Evolutionary conservation across 1,284 basidiomycete species (phyloP).

Genomic region (Ganoderma multipileum): DNA sequence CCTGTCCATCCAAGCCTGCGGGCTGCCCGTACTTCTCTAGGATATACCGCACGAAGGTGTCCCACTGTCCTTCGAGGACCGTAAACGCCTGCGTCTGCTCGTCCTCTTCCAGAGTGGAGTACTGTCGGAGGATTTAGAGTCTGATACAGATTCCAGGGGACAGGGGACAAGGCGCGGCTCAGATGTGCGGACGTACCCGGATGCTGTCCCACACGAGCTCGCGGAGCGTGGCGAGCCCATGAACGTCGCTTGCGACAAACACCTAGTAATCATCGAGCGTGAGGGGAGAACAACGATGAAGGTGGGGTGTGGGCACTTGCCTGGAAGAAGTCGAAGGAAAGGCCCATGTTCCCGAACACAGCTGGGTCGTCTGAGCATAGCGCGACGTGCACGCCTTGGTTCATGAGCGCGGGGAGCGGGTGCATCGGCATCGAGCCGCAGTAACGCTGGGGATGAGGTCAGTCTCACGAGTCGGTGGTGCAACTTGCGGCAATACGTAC

Average conservation of each 20-base stretch:
- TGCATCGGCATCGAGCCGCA: constrained; percentile 81
- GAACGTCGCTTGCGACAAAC: constrained; percentile 69
- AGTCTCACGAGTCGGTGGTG: neutral
- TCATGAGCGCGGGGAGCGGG: constrained; percentile 70
- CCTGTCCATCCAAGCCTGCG: neutral
- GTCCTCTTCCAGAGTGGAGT: constrained; percentile 54
- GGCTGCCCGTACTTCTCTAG: constrained; percentile 10
- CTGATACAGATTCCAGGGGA: neutral
- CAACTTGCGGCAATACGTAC: constrained; percentile 42
- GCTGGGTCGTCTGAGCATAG: constrained; percentile 78
- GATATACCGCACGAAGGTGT: constrained; percentile 50
- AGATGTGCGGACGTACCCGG: constrained; percentile 46
- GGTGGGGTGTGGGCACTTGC: constrained; percentile 38
- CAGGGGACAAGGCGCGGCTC: constrained; percentile 5
- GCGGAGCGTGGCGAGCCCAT: constrained; percentile 64
- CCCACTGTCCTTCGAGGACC: constrained; percentile 63
- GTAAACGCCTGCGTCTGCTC: constrained; percentile 55
- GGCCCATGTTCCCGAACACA: constrained; percentile 79
- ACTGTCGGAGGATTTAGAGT: constrained; percentile 47
- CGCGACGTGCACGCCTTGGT: constrained; percentile 72
- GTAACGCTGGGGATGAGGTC: constrained; percentile 52
- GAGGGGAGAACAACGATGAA: neutral
- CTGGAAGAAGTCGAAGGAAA: constrained; percentile 78
- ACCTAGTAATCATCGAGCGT: constrained; percentile 49
- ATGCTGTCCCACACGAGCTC: constrained; percentile 71